A percentile compares a stretch with the other conserved stretches of the same genome.
These are phyloP conservation scores for Cryomyces minteri DNA, from an alignment of 495 filamentous ascomycete species.

Conservation along the genomic window DNA sequence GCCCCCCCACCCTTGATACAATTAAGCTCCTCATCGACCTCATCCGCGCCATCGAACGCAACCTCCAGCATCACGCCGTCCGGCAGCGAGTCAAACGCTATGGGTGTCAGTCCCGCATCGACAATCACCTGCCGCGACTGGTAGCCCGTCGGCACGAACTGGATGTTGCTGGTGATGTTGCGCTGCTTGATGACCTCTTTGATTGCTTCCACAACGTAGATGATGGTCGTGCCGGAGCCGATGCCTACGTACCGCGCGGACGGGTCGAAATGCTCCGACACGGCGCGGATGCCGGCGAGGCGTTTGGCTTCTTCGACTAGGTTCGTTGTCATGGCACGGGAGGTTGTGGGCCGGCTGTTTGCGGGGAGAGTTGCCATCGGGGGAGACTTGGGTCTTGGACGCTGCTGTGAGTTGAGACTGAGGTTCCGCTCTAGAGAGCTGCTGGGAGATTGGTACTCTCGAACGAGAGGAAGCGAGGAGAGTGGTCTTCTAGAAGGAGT, in stretches of 20 bases:
- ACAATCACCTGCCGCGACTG: constrained; percentile 74
- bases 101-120: constrained; percentile 51
- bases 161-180: constrained; percentile 8
- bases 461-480: too few relatives aligned
- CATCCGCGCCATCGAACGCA: constrained; percentile 88
- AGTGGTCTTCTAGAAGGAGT: too few relatives aligned
- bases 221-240: constrained; percentile 81
- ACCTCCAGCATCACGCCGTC: constrained; percentile 48
- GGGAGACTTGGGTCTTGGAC: not conserved
- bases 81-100: constrained; percentile 57
- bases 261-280: constrained; percentile 64
- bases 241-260: constrained; percentile 68
- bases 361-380: constrained; percentile 1
- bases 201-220: constrained; percentile 93
- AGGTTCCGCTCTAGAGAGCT: not conserved
- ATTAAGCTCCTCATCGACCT: constrained; percentile 88
- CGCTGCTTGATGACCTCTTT: constrained; percentile 33
- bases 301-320: constrained; percentile 66
- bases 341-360: constrained; percentile 6
- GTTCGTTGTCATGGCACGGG: constrained; percentile 1
- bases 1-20: constrained; percentile 96
- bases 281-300: constrained; percentile 64
- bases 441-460: too few relatives aligned
- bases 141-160: constrained; percentile 80
- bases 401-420: not conserved